phyloP scores from a whole-genome alignment of 306 rosid genomes.

The Psophocarpus tetragonolobus region DNA sequence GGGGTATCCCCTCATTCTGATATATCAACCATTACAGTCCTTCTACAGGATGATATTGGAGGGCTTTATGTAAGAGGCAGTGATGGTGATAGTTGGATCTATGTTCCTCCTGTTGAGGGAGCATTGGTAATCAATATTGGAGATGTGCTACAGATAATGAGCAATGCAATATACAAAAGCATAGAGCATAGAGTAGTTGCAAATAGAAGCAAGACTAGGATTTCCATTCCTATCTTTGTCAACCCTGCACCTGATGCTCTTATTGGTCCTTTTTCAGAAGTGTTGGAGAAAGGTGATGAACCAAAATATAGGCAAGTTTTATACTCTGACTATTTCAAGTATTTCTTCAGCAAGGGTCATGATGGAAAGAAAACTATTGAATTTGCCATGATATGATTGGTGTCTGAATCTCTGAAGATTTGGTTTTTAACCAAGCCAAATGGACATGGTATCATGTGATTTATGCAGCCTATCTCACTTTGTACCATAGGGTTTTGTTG shows the following conservation, averaged over 20 bases:
- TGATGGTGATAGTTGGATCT: constrained; percentile 42
- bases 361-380: constrained; percentile 52
- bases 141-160: constrained; percentile 50
- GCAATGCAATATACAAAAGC: constrained; percentile 44
- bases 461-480: not conserved
- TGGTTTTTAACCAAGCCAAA: not conserved
- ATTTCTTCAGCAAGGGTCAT: constrained; percentile 52
- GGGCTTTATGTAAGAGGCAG: constrained; percentile 43
- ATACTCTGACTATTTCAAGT: constrained; percentile 44
- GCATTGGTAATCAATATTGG: constrained; percentile 50
- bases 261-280: constrained; percentile 47
- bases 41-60: constrained; percentile 44
- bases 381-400: constrained; percentile 38
- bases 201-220: constrained; percentile 36
- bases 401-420: not conserved
- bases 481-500: not conserved
- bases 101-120: constrained; percentile 40
- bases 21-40: constrained; percentile 44
- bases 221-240: constrained; percentile 49
- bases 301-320: constrained; percentile 40
- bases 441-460: not conserved
- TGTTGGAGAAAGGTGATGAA: constrained; percentile 39
- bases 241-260: constrained; percentile 41
- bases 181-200: constrained; percentile 43
- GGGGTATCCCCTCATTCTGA: constrained; percentile 50